Percentiles rank a stretch among this genome's conserved stretches.
phyloP scores from a whole-genome alignment of 2,329 filamentous ascomycete genomes.

The Apiospora hydei region DNA sequence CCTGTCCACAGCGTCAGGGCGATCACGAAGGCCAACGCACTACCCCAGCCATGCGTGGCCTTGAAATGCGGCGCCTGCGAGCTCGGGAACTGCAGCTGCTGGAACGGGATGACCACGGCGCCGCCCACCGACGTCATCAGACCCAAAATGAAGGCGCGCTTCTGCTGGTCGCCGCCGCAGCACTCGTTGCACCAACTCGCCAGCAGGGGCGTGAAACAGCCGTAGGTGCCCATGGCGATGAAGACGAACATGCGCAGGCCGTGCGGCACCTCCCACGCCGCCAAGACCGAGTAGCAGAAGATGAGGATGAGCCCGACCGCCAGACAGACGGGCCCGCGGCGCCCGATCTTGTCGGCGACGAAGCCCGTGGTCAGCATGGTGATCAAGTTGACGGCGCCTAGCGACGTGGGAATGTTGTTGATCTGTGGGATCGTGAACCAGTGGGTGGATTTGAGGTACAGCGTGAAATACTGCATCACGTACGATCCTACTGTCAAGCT shows the following conservation, averaged over 20 bases:
- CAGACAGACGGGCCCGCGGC: constrained; percentile 47
- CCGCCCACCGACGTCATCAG: constrained; percentile 48
- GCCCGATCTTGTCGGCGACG: constrained; percentile 43
- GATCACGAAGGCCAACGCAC: constrained; percentile 29
- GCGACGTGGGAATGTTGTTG: constrained; percentile 54
- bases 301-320: constrained; percentile 44
- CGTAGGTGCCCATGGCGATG: constrained; percentile 49
- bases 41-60: constrained; percentile 45
- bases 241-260: constrained; percentile 48
- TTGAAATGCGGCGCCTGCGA: constrained; percentile 45
- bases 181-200: constrained; percentile 50
- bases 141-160: constrained; percentile 49
- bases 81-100: constrained; percentile 47
- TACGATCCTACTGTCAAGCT: constrained; percentile 48
- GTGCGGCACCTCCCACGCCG: constrained; percentile 48
- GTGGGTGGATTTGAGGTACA: constrained; percentile 48
- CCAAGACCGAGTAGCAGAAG: constrained; percentile 47
- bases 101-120: constrained; percentile 48
- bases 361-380: constrained; percentile 45
- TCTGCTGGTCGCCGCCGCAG: constrained; percentile 51
- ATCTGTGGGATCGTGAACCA: constrained; percentile 47
- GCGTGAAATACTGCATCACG: constrained; percentile 49
- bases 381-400: constrained; percentile 52
- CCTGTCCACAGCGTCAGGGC: constrained; percentile 30
- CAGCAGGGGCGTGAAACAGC: constrained; percentile 50